Evolutionary conservation across 768 basidiomycete species (phyloP).

Genomic region (Boletus fagicola): DNA sequence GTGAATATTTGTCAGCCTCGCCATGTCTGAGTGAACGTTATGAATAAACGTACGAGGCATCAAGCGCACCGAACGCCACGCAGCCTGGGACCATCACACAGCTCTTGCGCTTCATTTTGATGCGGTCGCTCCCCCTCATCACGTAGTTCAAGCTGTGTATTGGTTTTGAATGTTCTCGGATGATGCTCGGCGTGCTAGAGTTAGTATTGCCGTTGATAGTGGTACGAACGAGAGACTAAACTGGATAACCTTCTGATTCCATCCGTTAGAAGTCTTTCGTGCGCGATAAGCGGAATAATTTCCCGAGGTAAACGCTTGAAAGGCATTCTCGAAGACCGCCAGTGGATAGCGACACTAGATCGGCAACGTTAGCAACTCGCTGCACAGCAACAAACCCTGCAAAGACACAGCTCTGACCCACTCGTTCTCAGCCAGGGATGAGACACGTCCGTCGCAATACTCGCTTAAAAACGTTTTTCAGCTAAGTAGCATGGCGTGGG

Average conservation of each 20-base stretch:
- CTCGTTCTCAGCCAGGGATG: conserved; percentile 9
- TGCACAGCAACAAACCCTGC: conserved; percentile 22
- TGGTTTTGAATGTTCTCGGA: conserved; percentile 4
- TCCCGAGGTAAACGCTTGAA: conserved; percentile 2
- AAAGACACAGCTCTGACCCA: conserved; percentile 18
- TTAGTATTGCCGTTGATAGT: conserved; percentile 3
- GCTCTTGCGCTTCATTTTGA: conserved; percentile 12
- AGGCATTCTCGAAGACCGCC: conserved; percentile 11
- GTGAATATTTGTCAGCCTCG: conserved; percentile 24
- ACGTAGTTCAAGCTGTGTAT: conserved; percentile 7
- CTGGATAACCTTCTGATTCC: conserved; percentile 15
- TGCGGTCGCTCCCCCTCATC: conserved; percentile 5
- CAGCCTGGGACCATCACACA: conserved; percentile 11
- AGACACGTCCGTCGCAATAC: conserved; percentile 6
- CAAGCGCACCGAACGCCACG: conserved; percentile 18
- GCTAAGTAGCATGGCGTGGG: conserved; percentile 11
- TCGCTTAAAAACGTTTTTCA: conserved; percentile 23
- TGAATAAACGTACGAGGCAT: conserved; percentile 15
- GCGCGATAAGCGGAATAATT: conserved; percentile 4
- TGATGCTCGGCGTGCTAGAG: conserved; percentile 1
- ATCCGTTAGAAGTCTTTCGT: conserved; percentile 11
- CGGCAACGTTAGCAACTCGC: conserved; percentile 6
- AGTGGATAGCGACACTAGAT: conserved; percentile 11
- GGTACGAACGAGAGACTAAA: neutral
- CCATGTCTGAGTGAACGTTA: conserved; percentile 3